A percentile compares a stretch with the other conserved stretches of the same genome.
phyloP scores from a whole-genome alignment of 1,139 yeast genomes.

The Arxiozyma slooffiae region DNA sequence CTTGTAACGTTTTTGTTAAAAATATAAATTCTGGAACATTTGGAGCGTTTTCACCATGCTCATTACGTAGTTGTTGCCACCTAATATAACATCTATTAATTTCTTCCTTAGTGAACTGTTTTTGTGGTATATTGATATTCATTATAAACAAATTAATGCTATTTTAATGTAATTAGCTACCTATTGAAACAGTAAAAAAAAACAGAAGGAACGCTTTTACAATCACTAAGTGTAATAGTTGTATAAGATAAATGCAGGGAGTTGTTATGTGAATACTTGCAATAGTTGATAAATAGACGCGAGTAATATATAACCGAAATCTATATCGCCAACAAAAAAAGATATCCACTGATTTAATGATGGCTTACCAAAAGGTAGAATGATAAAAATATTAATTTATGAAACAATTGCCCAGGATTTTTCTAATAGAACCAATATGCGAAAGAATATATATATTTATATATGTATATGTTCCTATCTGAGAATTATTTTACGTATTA shows the following conservation, averaged over 20 bases:
- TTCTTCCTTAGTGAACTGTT: conserved; percentile 30
- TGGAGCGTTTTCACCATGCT: conserved; percentile 55
- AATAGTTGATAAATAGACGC: not conserved
- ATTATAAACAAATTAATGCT: conserved; percentile 5
- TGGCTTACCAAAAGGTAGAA: not conserved
- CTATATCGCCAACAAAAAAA: not conserved
- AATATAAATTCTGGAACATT: conserved; percentile 54
- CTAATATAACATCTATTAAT: conserved; percentile 35
- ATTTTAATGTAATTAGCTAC: not conserved
- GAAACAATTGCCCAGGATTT: not conserved
- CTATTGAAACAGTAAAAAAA: not conserved
- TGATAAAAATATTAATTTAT: too few relatives aligned
- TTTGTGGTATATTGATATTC: conserved; percentile 27
- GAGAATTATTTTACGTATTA: not conserved
- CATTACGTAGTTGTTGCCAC: conserved; percentile 54
- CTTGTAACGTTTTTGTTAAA: conserved; percentile 46
- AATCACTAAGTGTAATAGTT: too few relatives aligned
- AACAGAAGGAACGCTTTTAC: not conserved
- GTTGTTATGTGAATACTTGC: not conserved
- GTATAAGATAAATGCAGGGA: not conserved
- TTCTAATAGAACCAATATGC: not conserved
- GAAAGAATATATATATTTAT: too few relatives aligned
- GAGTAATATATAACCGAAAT: not conserved
- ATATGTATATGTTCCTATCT: not conserved
- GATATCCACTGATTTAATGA: not conserved